Percentiles rank a stretch among this genome's conserved stretches.
phyloP scores from a whole-genome alignment of 202 grass and related monocot species.

The Panicum hallii region DNA sequence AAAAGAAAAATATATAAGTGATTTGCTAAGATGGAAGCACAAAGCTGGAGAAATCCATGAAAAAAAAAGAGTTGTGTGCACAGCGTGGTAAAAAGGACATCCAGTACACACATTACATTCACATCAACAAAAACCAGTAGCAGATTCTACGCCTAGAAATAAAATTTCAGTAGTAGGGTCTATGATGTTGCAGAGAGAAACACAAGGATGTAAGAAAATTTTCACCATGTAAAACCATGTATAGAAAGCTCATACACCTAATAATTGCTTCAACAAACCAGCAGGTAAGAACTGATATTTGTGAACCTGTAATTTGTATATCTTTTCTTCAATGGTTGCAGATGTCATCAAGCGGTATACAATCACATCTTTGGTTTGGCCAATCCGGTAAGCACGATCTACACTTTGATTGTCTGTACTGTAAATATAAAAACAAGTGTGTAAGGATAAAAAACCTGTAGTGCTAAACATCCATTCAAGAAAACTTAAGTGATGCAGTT shows the following conservation, averaged over 20 bases:
- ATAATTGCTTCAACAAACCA: slow-evolving; percentile 20
- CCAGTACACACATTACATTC: neutral
- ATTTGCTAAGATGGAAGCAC: neutral
- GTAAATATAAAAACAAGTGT: slow-evolving; percentile 37
- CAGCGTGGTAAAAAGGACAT: neutral
- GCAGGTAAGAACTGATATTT: slow-evolving; percentile 22
- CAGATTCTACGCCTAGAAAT: neutral
- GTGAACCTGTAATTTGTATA: slow-evolving; percentile 91
- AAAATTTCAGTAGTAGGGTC: neutral
- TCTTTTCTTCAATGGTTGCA: slow-evolving; percentile 96
- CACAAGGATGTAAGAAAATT: neutral
- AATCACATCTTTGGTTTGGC: slow-evolving; percentile 91
- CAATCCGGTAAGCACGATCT: slow-evolving; percentile 93
- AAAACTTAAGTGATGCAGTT: slow-evolving; percentile 14
- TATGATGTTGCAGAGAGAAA: slow-evolving; percentile 10
- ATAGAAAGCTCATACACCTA: neutral
- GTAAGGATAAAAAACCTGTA: slow-evolving; percentile 10
- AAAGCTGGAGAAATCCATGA: neutral
- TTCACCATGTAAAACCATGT: slow-evolving; percentile 2
- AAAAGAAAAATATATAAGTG: neutral
- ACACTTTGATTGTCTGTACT: slow-evolving; percentile 98
- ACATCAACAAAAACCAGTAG: neutral
- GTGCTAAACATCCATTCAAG: neutral
- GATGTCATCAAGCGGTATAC: slow-evolving; percentile 95
- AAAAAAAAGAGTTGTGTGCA: neutral